These are phyloP conservation scores for Chimonanthus praecox DNA, from an alignment of 164 flowering plant species.

Conservation along the genomic window DNA sequence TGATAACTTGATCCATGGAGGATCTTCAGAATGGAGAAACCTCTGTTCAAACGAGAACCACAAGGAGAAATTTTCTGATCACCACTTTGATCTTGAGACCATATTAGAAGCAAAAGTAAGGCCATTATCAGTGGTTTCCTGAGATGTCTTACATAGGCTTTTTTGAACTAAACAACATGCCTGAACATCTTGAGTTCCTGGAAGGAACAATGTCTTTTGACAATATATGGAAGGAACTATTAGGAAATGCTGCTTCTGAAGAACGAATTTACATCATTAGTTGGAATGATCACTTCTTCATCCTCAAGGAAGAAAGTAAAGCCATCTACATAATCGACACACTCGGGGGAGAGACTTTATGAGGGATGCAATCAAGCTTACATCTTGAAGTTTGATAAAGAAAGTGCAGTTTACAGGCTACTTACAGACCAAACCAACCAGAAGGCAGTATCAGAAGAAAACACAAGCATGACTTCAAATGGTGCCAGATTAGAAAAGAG, in stretches of 20 bases:
- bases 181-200: conserved; percentile 59
- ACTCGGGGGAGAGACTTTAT: conserved; percentile 89
- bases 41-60: conserved; percentile 83
- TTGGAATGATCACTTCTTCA: conserved; percentile 97
- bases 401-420: conserved; percentile 43
- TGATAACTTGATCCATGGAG: conserved; percentile 83
- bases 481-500: conserved; percentile 19
- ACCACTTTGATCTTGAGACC: conserved; percentile 95
- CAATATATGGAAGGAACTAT: conserved; percentile 89
- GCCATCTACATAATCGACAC: conserved; percentile 93
- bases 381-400: conserved; percentile 68
- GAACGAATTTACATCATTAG: conserved; percentile 76
- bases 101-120: conserved; percentile 84
- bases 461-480: conserved; percentile 21
- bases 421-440: conserved; percentile 18
- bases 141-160: conserved; percentile 85
- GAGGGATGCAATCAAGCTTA: conserved; percentile 96
- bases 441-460: conserved; percentile 13
- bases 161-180: conserved; percentile 78
- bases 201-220: conserved; percentile 96
- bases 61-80: conserved; percentile 71
- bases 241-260: conserved; percentile 21
- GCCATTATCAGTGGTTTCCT: conserved; percentile 57
- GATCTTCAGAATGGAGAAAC: conserved; percentile 90
- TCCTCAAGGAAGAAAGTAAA: conserved; percentile 81